A percentile compares a stretch with the other conserved stretches of the same genome.
Evolutionary conservation across 257 asterid genomes (phyloP).

Genomic region (Nicotiana knightiana): DNA sequence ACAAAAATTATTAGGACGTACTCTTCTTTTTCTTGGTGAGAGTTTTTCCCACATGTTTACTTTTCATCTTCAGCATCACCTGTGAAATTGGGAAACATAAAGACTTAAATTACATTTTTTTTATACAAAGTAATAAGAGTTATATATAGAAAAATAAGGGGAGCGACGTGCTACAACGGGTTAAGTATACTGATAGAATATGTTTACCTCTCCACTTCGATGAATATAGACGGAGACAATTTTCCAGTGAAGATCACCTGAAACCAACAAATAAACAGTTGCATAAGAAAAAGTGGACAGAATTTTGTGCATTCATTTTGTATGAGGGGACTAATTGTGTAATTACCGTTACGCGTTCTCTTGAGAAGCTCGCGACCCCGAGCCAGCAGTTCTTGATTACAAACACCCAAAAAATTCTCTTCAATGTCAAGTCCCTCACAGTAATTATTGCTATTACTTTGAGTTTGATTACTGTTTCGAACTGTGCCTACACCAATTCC

Average conservation of each 20-base stretch:
- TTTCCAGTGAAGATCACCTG: conserved; percentile 99
- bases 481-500: conserved; percentile 39
- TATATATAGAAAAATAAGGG: too few relatives aligned
- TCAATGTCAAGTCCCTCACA: conserved; percentile 61
- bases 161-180: too few relatives aligned
- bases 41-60: conserved; percentile 79
- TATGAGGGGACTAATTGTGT: neutral
- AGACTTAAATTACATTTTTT: too few relatives aligned
- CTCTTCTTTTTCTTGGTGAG: conserved; percentile 95
- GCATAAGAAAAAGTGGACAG: neutral
- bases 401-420: conserved; percentile 82
- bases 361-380: conserved; percentile 90
- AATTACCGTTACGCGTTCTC: conserved; percentile 76
- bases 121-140: too few relatives aligned
- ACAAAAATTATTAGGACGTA: conserved; percentile 14
- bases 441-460: conserved; percentile 34
- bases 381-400: conserved; percentile 92
- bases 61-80: conserved; percentile 99
- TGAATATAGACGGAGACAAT: conserved; percentile 90
- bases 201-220: conserved; percentile 66
- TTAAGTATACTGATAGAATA: too few relatives aligned
- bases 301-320: neutral
- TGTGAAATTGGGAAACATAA: conserved; percentile 17
- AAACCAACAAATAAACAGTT: neutral
- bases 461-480: conserved; percentile 32